Percentiles rank a stretch among this genome's conserved stretches.
phyloP scores from a whole-genome alignment of 2,329 filamentous ascomycete species.

The Fusarium sambucinum region DNA sequence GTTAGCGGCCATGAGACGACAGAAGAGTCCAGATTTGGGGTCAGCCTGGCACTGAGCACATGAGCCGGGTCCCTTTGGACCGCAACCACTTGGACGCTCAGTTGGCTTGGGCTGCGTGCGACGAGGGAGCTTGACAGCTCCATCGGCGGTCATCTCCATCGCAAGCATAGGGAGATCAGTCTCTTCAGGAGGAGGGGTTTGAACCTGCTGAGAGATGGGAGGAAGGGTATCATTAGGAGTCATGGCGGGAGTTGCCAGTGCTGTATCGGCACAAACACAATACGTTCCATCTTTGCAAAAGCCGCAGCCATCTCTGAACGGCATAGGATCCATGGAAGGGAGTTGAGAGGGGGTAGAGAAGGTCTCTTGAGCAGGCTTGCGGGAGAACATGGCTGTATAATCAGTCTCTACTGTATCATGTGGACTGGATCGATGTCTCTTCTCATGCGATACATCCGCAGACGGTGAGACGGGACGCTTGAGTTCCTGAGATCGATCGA shows the following conservation, averaged over 20 bases:
- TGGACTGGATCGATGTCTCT: constrained; percentile 62
- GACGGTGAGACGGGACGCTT: constrained; percentile 66
- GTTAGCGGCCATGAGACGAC: constrained; percentile 80
- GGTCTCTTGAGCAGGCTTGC: constrained; percentile 53
- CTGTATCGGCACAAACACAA: constrained; percentile 80
- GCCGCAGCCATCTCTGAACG: constrained; percentile 77
- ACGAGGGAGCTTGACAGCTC: constrained; percentile 70
- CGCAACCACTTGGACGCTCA: constrained; percentile 60
- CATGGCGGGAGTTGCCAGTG: constrained; percentile 56
- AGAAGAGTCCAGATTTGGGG: constrained; percentile 85
- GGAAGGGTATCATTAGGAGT: constrained; percentile 57
- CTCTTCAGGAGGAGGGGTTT: constrained; percentile 71
- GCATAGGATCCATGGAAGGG: constrained; percentile 54
- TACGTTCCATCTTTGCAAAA: constrained; percentile 87
- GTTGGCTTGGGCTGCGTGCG: constrained; percentile 50
- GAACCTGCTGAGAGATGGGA: constrained; percentile 61
- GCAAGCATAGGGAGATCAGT: constrained; percentile 66
- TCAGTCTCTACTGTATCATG: constrained; percentile 77
- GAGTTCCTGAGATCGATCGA: constrained; percentile 53
- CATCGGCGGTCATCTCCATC: constrained; percentile 70
- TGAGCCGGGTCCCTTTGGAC: constrained; percentile 79
- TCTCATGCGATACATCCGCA: constrained; percentile 60
- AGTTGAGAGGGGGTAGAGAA: constrained; percentile 52
- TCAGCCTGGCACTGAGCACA: constrained; percentile 83
- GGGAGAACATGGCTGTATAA: constrained; percentile 75